A percentile compares a stretch with the other conserved stretches of the same genome.
Evolutionary conservation across 2,329 filamentous ascomycete genomes (phyloP).

Genomic region (Monosporascus sp.): DNA sequence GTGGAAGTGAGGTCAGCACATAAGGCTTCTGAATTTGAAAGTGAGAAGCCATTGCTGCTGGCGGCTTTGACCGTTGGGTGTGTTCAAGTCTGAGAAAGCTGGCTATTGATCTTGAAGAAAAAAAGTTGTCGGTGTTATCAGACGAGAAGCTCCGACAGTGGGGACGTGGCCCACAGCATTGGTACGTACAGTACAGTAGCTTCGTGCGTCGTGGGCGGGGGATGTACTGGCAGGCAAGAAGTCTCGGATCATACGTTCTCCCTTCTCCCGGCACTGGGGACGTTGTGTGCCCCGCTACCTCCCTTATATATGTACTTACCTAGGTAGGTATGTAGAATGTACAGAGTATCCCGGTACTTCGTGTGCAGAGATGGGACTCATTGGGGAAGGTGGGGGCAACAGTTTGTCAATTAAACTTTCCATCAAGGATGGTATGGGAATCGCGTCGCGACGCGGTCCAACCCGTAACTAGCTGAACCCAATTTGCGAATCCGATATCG

Average conservation of each 20-base stretch:
- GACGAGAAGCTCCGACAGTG: conserved; percentile 1
- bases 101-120: not conserved
- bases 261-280: too few relatives aligned
- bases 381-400: too few relatives aligned
- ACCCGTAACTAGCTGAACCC: not conserved
- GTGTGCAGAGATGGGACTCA: too few relatives aligned
- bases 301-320: too few relatives aligned
- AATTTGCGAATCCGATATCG: not conserved
- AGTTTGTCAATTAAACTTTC: not conserved
- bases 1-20: conserved; percentile 54
- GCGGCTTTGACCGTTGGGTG: not conserved
- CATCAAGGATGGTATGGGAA: not conserved
- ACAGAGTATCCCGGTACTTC: not conserved
- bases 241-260: too few relatives aligned
- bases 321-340: too few relatives aligned
- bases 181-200: not conserved
- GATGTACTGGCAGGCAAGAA: too few relatives aligned
- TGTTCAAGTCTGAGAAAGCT: not conserved
- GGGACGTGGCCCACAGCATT: not conserved
- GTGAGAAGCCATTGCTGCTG: conserved; percentile 46
- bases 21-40: conserved; percentile 62
- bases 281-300: too few relatives aligned
- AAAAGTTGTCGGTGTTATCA: not conserved
- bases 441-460: not conserved
- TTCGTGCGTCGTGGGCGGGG: too few relatives aligned